Percentiles rank a stretch among this genome's conserved stretches.
These are phyloP conservation scores for Mycogone perniciosa DNA, from an alignment of 2,329 filamentous ascomycete species.

Conservation along the genomic window DNA sequence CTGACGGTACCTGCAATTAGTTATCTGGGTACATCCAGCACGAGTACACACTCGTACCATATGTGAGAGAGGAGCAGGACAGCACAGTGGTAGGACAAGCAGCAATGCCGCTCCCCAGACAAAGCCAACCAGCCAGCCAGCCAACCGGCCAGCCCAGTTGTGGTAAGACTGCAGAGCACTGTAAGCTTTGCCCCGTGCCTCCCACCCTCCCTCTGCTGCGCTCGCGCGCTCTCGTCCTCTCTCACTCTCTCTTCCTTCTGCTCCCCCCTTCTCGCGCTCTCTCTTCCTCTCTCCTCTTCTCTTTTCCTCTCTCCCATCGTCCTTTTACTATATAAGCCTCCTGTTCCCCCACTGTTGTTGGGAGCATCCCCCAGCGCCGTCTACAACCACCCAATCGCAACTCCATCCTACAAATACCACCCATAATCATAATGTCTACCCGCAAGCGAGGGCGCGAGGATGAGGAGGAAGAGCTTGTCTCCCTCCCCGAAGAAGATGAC, in stretches of 20 bases:
- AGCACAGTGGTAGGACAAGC: not conserved
- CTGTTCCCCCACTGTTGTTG: conserved; percentile 10
- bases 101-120: conserved; percentile 8
- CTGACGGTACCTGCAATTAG: conserved; percentile 3
- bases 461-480: conserved; percentile 49
- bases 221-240: conserved; percentile 2
- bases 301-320: conserved; percentile 11
- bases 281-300: conserved; percentile 10
- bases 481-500: conserved; percentile 46
- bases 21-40: conserved; percentile 4
- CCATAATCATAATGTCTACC: conserved; percentile 17
- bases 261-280: conserved; percentile 3
- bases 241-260: not conserved
- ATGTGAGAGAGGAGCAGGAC: too few species aligned
- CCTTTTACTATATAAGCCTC: conserved; percentile 13
- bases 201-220: conserved; percentile 7
- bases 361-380: conserved; percentile 13
- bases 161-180: conserved; percentile 9
- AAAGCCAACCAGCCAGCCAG: not conserved
- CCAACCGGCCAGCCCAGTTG: conserved; percentile 9
- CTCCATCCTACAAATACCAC: conserved; percentile 6
- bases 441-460: conserved; percentile 57
- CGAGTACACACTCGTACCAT: not conserved
- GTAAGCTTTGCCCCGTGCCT: conserved; percentile 1
- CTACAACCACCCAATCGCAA: conserved; percentile 6